Percentiles rank a stretch among this genome's conserved stretches.
Evolutionary conservation across 257 asterid species (phyloP).

Genomic region (Solanum appendiculatum): DNA sequence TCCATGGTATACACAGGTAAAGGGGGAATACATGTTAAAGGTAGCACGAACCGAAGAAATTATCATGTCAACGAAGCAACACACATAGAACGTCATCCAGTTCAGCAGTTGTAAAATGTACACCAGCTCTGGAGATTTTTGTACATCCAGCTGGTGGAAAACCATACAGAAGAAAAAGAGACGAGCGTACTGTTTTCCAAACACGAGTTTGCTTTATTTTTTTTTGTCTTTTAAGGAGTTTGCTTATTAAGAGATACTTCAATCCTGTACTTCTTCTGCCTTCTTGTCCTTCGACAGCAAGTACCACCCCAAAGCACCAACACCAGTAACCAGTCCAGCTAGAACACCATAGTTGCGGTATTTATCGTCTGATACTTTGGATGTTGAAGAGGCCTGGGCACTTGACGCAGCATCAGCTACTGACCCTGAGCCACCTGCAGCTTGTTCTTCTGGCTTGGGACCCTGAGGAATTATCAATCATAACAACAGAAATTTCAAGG

Average conservation of each 20-base stretch:
- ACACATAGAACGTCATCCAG: background rate
- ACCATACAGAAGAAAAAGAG: background rate
- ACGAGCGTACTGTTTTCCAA: background rate
- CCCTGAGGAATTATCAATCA: slow-evolving; percentile 39
- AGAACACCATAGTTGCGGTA: slow-evolving; percentile 66
- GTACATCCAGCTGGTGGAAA: background rate
- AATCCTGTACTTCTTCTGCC: slow-evolving; percentile 56
- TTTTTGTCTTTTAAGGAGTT: slow-evolving; percentile 11
- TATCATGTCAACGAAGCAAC: background rate
- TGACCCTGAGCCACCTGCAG: slow-evolving; percentile 50
- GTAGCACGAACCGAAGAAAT: background rate
- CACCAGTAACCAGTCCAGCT: slow-evolving; percentile 50
- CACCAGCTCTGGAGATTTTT: background rate
- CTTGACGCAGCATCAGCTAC: slow-evolving; percentile 48
- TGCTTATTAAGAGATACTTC: slow-evolving; percentile 4
- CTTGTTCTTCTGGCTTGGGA: slow-evolving; percentile 52
- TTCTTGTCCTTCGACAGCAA: slow-evolving; percentile 44
- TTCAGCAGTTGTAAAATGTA: background rate
- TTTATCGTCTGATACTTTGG: slow-evolving; percentile 55
- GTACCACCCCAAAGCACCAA: slow-evolving; percentile 80
- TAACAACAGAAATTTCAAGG: background rate
- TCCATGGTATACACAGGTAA: background rate
- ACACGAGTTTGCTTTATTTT: slow-evolving; percentile 17
- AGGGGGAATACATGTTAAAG: background rate
- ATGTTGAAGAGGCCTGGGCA: slow-evolving; percentile 33